These are phyloP conservation scores for Metschnikowia baotianmanensis DNA, from an alignment of 805 yeast species.

Conservation along the genomic window DNA sequence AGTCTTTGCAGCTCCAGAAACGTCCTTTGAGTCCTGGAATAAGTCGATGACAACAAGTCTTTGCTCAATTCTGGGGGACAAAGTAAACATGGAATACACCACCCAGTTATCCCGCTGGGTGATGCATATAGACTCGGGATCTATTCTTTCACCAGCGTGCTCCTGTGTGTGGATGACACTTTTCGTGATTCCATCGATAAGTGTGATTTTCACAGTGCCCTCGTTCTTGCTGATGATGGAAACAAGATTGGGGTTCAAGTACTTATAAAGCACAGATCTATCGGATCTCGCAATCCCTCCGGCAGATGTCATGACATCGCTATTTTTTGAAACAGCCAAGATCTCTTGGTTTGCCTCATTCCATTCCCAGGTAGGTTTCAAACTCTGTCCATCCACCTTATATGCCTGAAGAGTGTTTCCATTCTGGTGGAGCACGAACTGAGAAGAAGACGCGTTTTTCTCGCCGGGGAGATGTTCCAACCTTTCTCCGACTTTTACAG, in stretches of 20 bases:
- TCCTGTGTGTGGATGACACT: slow-evolving; percentile 46
- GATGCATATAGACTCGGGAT: slow-evolving; percentile 44
- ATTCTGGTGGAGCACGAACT: slow-evolving; percentile 17
- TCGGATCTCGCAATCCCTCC: slow-evolving; percentile 69
- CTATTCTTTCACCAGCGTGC: slow-evolving; percentile 38
- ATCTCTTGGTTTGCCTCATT: slow-evolving; percentile 17
- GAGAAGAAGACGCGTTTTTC: slow-evolving; percentile 4
- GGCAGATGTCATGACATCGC: slow-evolving; percentile 38
- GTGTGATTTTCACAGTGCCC: slow-evolving; percentile 40
- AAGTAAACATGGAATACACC: slow-evolving; percentile 60
- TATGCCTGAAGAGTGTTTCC: slow-evolving; percentile 22
- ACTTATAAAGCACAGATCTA: slow-evolving; percentile 78
- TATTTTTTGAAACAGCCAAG: slow-evolving; percentile 23
- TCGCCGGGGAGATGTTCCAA: slow-evolving; percentile 5
- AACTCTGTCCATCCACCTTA: slow-evolving; percentile 14
- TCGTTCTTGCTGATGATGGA: slow-evolving; percentile 42
- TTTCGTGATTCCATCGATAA: slow-evolving; percentile 74
- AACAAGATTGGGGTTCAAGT: slow-evolving; percentile 66
- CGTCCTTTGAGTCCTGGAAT: slow-evolving; percentile 51
- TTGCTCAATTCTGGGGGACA: slow-evolving; percentile 46
- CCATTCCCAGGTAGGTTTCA: slow-evolving; percentile 33
- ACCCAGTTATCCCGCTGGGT: slow-evolving; percentile 84
- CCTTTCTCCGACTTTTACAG: slow-evolving; percentile 9
- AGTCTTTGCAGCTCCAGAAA: slow-evolving; percentile 22
- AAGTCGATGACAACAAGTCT: slow-evolving; percentile 73